These are phyloP conservation scores for Clohesyomyces aquaticus DNA, from an alignment of 495 filamentous ascomycete genomes.

Conservation along the genomic window DNA sequence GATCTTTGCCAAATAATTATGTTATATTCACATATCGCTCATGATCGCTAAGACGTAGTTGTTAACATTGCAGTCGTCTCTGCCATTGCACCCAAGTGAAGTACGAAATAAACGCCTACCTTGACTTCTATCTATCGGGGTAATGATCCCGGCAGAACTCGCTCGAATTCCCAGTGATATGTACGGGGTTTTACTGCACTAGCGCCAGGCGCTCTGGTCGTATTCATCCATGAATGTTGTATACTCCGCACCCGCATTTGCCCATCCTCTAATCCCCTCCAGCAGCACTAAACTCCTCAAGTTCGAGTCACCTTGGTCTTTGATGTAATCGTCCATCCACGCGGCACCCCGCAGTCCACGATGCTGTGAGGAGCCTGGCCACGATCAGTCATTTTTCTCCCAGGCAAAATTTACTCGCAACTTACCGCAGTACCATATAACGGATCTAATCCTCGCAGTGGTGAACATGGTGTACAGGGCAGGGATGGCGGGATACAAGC, in stretches of 20 bases:
- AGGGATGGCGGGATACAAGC: slow-evolving; percentile 61
- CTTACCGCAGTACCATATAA: slow-evolving; percentile 74
- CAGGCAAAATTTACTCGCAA: slow-evolving; percentile 1
- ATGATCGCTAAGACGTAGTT: too few relatives aligned
- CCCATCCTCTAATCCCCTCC: slow-evolving; percentile 71
- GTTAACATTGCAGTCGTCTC: too few relatives aligned
- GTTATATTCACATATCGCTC: too few relatives aligned
- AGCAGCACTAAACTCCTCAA: slow-evolving; percentile 62
- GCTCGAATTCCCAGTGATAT: too few relatives aligned
- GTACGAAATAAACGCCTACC: too few relatives aligned
- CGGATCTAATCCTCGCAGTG: slow-evolving; percentile 53
- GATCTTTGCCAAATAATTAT: too few relatives aligned
- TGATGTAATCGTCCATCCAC: slow-evolving; percentile 69
- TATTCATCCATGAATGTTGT: neutral
- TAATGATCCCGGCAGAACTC: too few relatives aligned
- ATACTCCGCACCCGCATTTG: slow-evolving; percentile 54
- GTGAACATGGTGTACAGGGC: slow-evolving; percentile 61
- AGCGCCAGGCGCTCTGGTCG: neutral
- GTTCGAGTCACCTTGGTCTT: slow-evolving; percentile 48
- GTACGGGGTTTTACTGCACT: neutral
- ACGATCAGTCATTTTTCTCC: neutral
- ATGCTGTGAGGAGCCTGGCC: slow-evolving; percentile 63
- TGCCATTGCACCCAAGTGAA: too few relatives aligned
- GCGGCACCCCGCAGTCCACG: slow-evolving; percentile 64
- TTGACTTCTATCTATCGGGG: too few relatives aligned